These are phyloP conservation scores for Dendrobium catenatum DNA, from an alignment of 106 monocot genomes.

Conservation along the genomic window DNA sequence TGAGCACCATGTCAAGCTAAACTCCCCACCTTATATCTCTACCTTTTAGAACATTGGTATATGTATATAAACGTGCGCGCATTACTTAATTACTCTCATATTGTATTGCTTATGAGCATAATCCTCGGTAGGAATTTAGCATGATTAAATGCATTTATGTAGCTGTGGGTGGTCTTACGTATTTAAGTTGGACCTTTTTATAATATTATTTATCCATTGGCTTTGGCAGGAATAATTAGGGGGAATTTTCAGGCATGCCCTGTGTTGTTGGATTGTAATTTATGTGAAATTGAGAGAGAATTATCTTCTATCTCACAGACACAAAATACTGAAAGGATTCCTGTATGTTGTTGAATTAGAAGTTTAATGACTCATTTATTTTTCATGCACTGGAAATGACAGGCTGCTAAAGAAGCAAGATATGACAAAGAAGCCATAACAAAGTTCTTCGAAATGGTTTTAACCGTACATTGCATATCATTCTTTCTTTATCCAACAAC, in stretches of 20 bases:
- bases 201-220: too few species aligned
- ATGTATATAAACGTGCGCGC: too few species aligned
- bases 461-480: background rate
- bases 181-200: too few species aligned
- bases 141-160: background rate
- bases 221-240: background rate
- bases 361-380: background rate
- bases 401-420: constrained; percentile 91
- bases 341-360: background rate
- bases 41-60: too few species aligned
- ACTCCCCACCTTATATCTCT: too few species aligned
- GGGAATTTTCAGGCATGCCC: background rate
- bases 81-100: too few species aligned
- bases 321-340: background rate
- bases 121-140: background rate
- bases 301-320: background rate
- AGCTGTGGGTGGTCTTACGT: background rate
- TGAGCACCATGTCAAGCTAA: too few species aligned
- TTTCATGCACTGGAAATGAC: constrained; percentile 15
- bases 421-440: constrained; percentile 87
- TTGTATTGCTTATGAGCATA: too few species aligned
- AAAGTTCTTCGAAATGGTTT: constrained; percentile 80
- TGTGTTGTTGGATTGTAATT: too few species aligned
- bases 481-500: background rate
- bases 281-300: background rate